Evolutionary conservation across 1,139 yeast genomes (phyloP).

Genomic region (Wickerhamomyces sp.): DNA sequence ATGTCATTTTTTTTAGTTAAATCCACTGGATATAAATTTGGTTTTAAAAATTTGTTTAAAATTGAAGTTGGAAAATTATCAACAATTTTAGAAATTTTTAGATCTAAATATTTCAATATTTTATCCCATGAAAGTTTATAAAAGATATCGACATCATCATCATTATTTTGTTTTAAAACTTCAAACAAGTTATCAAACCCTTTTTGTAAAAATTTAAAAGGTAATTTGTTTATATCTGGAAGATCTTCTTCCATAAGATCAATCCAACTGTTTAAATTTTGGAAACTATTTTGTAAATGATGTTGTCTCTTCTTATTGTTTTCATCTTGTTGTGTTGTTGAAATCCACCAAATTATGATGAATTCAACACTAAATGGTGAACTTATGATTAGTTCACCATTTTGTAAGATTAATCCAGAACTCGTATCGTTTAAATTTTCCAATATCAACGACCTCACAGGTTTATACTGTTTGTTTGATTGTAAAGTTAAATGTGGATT

Average conservation of each 20-base stretch:
- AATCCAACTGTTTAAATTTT: slow-evolving; percentile 43
- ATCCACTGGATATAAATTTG: slow-evolving; percentile 19
- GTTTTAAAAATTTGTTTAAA: slow-evolving; percentile 16
- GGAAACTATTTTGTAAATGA: slow-evolving; percentile 35
- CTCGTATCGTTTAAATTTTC: slow-evolving; percentile 22
- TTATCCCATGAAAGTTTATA: slow-evolving; percentile 37
- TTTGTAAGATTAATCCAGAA: slow-evolving; percentile 22
- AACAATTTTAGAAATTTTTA: slow-evolving; percentile 28
- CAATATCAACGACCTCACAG: slow-evolving; percentile 30
- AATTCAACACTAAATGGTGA: slow-evolving; percentile 40
- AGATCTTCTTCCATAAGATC: slow-evolving; percentile 35
- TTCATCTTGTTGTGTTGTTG: too few species aligned
- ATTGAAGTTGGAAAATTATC: slow-evolving; percentile 28
- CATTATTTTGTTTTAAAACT: slow-evolving; percentile 39
- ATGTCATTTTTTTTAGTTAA: slow-evolving; percentile 21
- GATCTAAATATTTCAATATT: slow-evolving; percentile 29
- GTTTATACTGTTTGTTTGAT: slow-evolving; percentile 24
- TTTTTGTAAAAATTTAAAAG: slow-evolving; percentile 21
- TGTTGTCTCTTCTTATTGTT: slow-evolving; percentile 19
- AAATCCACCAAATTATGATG: slow-evolving; percentile 37
- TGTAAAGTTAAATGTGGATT: slow-evolving; percentile 13
- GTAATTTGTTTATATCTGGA: slow-evolving; percentile 28
- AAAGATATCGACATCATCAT: too few species aligned
- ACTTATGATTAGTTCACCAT: slow-evolving; percentile 36
- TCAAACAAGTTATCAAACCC: slow-evolving; percentile 39